Percentiles rank a stretch among this genome's conserved stretches.
Conservation (phyloP, 257 asterid genomes). For the Scutellaria baicalensis region DNA sequence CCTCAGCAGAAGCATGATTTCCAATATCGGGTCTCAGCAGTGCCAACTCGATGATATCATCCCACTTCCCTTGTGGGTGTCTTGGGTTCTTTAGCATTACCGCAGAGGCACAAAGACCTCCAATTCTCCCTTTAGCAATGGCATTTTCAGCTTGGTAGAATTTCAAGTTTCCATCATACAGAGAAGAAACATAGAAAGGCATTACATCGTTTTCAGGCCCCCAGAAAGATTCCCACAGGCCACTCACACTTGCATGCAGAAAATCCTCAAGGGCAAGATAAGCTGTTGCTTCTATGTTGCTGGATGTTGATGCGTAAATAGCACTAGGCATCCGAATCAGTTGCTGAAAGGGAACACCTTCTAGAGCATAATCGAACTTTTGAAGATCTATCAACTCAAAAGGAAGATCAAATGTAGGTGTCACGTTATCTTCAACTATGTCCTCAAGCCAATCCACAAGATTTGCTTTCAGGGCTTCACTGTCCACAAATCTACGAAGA, state of each 20-base stretch:
- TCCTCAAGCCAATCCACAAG: slow-evolving; percentile 61
- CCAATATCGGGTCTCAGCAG: slow-evolving; percentile 65
- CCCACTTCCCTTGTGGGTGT: slow-evolving; percentile 98
- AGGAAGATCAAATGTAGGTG: slow-evolving; percentile 56
- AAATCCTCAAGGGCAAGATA: slow-evolving; percentile 95
- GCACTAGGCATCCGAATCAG: slow-evolving; percentile 90
- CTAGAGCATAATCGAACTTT: slow-evolving; percentile 90
- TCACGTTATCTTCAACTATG: slow-evolving; percentile 24
- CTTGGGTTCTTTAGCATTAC: slow-evolving; percentile 90
- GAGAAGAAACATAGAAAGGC: slow-evolving; percentile 81
- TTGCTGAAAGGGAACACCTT: slow-evolving; percentile 84
- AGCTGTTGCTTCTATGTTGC: slow-evolving; percentile 59
- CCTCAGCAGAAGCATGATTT: slow-evolving; percentile 34
- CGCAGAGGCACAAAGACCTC: slow-evolving; percentile 87
- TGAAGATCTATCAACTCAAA: slow-evolving; percentile 93
- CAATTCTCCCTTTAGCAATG: slow-evolving; percentile 67
- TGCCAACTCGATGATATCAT: slow-evolving; percentile 79
- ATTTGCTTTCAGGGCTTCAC: slow-evolving; percentile 42
- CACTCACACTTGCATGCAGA: slow-evolving; percentile 63
- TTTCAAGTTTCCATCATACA: slow-evolving; percentile 55
- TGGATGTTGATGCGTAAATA: slow-evolving; percentile 65
- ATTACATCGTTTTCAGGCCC: slow-evolving; percentile 44
- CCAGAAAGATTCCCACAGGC: slow-evolving; percentile 98
- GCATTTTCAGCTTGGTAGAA: slow-evolving; percentile 86
- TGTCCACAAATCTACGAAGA: slow-evolving; percentile 73